Conservation (phyloP, 169 alveolate genomes). For the Plasmodium ovale region DNA sequence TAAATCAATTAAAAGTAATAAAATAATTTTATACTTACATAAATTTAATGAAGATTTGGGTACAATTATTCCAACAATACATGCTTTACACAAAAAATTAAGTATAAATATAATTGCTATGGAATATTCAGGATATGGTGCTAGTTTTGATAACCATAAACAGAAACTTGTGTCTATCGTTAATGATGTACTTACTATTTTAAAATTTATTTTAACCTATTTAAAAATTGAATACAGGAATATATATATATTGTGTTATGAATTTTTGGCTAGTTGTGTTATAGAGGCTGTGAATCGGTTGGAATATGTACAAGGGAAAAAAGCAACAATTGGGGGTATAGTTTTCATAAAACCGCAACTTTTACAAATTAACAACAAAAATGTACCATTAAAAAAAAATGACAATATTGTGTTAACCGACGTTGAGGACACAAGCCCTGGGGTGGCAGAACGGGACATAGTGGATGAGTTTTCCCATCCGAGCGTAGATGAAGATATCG, state of each 20-base stretch:
- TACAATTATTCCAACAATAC: constrained; percentile 59
- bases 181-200: constrained; percentile 60
- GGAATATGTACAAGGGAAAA: constrained; percentile 34
- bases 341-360: constrained; percentile 56
- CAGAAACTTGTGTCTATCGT: constrained; percentile 63
- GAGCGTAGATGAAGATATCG: constrained; percentile 18
- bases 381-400: neutral
- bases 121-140: constrained; percentile 76
- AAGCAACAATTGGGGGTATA: constrained; percentile 38
- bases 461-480: neutral
- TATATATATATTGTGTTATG: constrained; percentile 53
- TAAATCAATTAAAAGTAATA: neutral
- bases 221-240: constrained; percentile 50
- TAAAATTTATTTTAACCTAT: constrained; percentile 59
- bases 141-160: constrained; percentile 47
- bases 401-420: neutral
- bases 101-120: constrained; percentile 62
- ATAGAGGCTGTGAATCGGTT: constrained; percentile 65
- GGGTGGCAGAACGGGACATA: neutral
- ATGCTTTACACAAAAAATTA: constrained; percentile 60
- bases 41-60: constrained; percentile 72
- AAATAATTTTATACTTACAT: constrained; percentile 63
- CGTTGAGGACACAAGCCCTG: neutral
- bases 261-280: constrained; percentile 69
- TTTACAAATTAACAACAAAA: constrained; percentile 16